Evolutionary conservation across 2,329 filamentous ascomycete species (phyloP), one percentile per base, ranked within the genome.

Genomic region (Cladosporium oxysporum): DNA sequence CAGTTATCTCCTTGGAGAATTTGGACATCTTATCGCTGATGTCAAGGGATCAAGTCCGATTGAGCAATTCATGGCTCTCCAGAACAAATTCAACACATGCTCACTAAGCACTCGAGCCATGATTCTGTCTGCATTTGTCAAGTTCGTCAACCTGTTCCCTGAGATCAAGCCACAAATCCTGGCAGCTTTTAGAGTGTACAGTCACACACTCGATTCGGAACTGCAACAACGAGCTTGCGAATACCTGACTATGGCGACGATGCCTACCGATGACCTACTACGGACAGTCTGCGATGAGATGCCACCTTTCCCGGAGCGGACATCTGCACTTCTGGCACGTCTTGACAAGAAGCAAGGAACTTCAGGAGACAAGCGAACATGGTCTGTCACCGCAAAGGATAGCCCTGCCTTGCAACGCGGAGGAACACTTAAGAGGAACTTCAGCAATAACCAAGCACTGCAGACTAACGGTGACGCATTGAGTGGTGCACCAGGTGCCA

Each of bases 201-300:
- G 92, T 76, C 93, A 98, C 77, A 96, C 93, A 0, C 84, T 98
- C 31, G 95, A 99, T 77, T 92, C 95, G 0, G 95, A 99, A 77
- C 83, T 99, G 70, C 95, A 99, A 78, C 95, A 99, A 80, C 85
- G 95, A 79, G 94, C 95, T 16, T 99, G 93, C 80, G 95, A 99
- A 77, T 99, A 98, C 77, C 83, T 97, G 67, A 88, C 91, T 0
- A 83, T 99, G 68, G 92, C 93, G 21, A 93, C 87, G 37, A 85
- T 96, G 76, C 91, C 92, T 0, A 92, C 92, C 0, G 95, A 99
- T 73, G 93, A 98, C 70, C 85, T 99, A 7, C 83, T 99, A 14
- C 88, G 95, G 61, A 98, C 95, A 0, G 89, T 99, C 6, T 97
- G 93, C 77, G 95, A 99, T 72, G 95, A 99, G 78, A 99, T 99